Percentiles rank a stretch among this genome's conserved stretches.
Evolutionary conservation across 495 filamentous ascomycete genomes (phyloP).

Genomic region (Hypoxylon crocopeplum): DNA sequence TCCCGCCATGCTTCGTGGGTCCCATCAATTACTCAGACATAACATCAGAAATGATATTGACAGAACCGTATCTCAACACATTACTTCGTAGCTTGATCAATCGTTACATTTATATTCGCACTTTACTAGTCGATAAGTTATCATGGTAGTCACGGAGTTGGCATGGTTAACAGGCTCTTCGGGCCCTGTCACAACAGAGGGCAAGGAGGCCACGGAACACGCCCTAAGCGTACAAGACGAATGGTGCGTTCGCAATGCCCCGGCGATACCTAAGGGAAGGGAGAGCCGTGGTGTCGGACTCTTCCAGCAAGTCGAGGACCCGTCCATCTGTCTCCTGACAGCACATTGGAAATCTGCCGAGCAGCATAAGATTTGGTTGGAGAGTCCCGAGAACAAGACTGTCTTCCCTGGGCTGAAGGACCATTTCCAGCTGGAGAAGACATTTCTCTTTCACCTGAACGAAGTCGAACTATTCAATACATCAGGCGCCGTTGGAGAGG

Average conservation of each 20-base stretch:
- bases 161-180: slow-evolving; percentile 53
- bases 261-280: slow-evolving; percentile 21
- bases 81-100: neutral
- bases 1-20: no score
- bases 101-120: neutral
- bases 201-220: slow-evolving; percentile 37
- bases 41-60: no score
- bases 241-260: slow-evolving; percentile 46
- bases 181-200: slow-evolving; percentile 23
- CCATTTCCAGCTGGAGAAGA: slow-evolving; percentile 44
- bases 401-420: slow-evolving; percentile 28
- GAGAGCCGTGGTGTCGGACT: slow-evolving; percentile 39
- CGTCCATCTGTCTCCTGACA: slow-evolving; percentile 52
- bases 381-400: slow-evolving; percentile 42
- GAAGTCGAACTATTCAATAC: slow-evolving; percentile 50
- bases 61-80: no score
- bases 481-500: slow-evolving; percentile 3
- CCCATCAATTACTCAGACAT: no score
- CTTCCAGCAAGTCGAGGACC: slow-evolving; percentile 57
- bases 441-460: slow-evolving; percentile 48
- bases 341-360: slow-evolving; percentile 59
- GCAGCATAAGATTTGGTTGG: slow-evolving; percentile 58
- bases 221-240: slow-evolving; percentile 45
- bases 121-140: slow-evolving; percentile 1
- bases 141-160: slow-evolving; percentile 62